Evolutionary conservation across 495 filamentous ascomycete species (phyloP).

Genomic region (Immersiella caudata): DNA sequence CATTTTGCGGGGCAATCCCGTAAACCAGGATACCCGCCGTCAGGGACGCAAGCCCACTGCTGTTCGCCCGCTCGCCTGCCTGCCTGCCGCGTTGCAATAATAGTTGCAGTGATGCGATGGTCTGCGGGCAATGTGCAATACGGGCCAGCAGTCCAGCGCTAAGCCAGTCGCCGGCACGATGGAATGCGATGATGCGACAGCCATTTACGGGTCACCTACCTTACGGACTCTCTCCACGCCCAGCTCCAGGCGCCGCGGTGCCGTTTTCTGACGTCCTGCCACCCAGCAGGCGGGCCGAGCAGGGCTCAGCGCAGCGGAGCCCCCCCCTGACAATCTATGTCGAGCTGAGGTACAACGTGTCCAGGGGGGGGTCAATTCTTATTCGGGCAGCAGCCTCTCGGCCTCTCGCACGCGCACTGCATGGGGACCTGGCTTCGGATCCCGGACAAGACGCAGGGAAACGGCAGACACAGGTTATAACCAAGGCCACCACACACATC

Average conservation of each 20-base stretch:
- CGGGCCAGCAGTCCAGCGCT: neutral
- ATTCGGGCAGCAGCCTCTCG: constrained; percentile 23
- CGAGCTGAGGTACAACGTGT: constrained; percentile 26
- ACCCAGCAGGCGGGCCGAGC: neutral
- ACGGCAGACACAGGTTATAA: constrained; percentile 26
- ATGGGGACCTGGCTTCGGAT: constrained; percentile 25
- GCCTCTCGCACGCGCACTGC: constrained; percentile 17
- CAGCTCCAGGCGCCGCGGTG: constrained; percentile 25
- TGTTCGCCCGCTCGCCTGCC: neutral
- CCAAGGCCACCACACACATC: constrained; percentile 14
- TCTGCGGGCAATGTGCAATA: too few species aligned
- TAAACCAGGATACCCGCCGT: constrained; percentile 28
- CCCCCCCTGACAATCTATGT: neutral
- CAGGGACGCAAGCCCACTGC: neutral
- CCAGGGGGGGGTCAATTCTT: constrained; percentile 24
- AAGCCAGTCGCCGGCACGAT: neutral
- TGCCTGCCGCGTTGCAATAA: too few species aligned
- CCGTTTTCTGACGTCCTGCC: constrained; percentile 1
- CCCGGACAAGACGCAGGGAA: constrained; percentile 22
- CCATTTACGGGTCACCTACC: constrained; percentile 5
- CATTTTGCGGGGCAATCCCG: constrained; percentile 27
- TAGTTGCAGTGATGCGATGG: too few species aligned
- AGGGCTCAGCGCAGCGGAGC: neutral
- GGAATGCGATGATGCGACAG: neutral
- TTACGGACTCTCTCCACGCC: constrained; percentile 39